Conservation (phyloP, 2,329 filamentous ascomycete species). For the Aureobasidium sp. region DNA sequence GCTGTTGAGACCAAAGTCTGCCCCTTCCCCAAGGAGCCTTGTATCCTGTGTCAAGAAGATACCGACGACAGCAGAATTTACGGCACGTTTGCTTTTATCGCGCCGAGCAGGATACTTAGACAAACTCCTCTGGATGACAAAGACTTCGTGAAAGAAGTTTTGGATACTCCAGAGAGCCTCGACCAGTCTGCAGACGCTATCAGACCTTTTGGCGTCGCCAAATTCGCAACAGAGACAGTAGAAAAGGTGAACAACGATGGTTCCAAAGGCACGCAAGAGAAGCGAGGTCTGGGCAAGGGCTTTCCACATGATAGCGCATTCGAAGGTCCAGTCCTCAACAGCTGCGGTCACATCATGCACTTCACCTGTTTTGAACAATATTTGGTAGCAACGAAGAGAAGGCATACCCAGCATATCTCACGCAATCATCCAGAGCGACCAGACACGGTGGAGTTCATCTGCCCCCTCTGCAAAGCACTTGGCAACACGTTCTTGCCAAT, state of each 20-base stretch:
- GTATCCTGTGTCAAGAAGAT: conserved; percentile 94
- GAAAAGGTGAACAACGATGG: conserved; percentile 70
- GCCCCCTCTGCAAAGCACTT: conserved; percentile 90
- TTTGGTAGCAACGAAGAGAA: conserved; percentile 70
- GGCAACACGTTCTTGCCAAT: conserved; percentile 94
- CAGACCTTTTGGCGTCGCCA: conserved; percentile 83
- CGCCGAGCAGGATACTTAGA: conserved; percentile 76
- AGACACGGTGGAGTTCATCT: conserved; percentile 81
- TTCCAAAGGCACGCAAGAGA: conserved; percentile 62
- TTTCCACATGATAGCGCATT: conserved; percentile 61
- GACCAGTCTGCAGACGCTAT: conserved; percentile 78
- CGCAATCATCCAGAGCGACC: conserved; percentile 84
- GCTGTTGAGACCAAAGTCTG: conserved; percentile 64
- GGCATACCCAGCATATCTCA: conserved; percentile 88
- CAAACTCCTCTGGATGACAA: conserved; percentile 77
- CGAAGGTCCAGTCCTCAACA: conserved; percentile 74
- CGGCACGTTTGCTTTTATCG: conserved; percentile 86
- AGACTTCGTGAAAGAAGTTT: conserved; percentile 77
- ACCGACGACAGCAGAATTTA: conserved; percentile 83
- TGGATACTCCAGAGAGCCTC: conserved; percentile 69
- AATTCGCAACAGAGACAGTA: conserved; percentile 73
- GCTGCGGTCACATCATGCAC: conserved; percentile 98
- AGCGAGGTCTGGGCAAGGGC: conserved; percentile 80
- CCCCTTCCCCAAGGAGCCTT: conserved; percentile 89
- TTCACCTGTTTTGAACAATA: conserved; percentile 93